Base-by-base conservation (phyloP, 129 eudicot species). In the Dittrichia graveolens region DNA sequence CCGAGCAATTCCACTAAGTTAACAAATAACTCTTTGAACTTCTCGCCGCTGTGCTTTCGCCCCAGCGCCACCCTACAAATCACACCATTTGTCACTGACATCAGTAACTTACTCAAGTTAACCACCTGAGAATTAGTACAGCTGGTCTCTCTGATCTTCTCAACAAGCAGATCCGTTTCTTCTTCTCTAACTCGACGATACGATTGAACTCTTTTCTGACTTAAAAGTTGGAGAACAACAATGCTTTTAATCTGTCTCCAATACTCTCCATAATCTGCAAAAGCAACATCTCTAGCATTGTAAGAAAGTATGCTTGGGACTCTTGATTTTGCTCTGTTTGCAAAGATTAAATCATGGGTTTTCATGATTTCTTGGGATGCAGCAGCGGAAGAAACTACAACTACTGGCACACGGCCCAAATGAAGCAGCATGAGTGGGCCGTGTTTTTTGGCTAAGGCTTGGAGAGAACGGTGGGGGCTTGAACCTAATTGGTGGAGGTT, bases 201-300 rank as follows among this genome's bases (percentile, higher is more conserved):
- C 0, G 81, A 78, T n/a, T 67, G 69, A 31, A 85, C 86, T 48
- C 72, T 70, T 64, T 49, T 70, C 45, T 45, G 78, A 14, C 79
- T 81, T 13, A 85, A 46, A 12, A 85, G 79, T 39, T 69, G 76
- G 31, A 69, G 71, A 0, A 78, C 76, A 50, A 12, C 76, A 43
- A 61, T 72, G 77, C 83, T 67, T 71, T 75, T 84, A 15, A 76
- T 57, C 54, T 74, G 88, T 34, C 81, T 73, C 85, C 85, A 80
- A 13, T 68, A 74, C 45, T 84, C 81, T 13, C 84, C 83, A 8
- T 81, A 85, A 10, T 74, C 55, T 3, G 81, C 54, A 13, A 71
- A 68, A 1, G 77, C 83, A 24, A 85, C 52, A 77, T 80, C 88
- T 65, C 47, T 73, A 6, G 55, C 60, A 5, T 68, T 34, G 56